phyloP scores from a whole-genome alignment of 2,329 filamentous ascomycete species.

The Bisporella sp. region DNA sequence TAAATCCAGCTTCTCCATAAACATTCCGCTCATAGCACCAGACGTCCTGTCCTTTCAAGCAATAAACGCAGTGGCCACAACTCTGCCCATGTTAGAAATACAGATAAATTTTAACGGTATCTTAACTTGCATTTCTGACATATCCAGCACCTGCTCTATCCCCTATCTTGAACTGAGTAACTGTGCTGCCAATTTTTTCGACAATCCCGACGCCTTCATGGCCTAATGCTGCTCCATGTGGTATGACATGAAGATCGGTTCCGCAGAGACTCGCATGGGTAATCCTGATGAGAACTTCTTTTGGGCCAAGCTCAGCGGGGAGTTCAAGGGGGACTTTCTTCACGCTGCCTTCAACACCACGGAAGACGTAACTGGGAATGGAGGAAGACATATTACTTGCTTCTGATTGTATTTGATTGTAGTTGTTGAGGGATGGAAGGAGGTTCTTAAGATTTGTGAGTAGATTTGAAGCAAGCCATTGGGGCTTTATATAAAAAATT shows the following conservation, averaged over 20 bases:
- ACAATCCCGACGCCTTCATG: slow-evolving; percentile 66
- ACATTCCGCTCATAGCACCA: slow-evolving; percentile 33
- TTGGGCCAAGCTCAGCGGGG: not conserved
- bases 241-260: slow-evolving; percentile 38
- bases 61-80: slow-evolving; percentile 37
- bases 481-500: no score
- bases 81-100: no score
- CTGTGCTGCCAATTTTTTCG: slow-evolving; percentile 49
- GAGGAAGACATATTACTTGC: not conserved
- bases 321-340: not conserved
- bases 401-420: not conserved
- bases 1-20: slow-evolving; percentile 31
- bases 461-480: no score
- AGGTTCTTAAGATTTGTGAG: not conserved
- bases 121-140: slow-evolving; percentile 16
- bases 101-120: no score
- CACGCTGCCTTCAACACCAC: not conserved
- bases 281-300: slow-evolving; percentile 46
- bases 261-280: slow-evolving; percentile 60
- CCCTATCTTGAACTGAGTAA: slow-evolving; percentile 49
- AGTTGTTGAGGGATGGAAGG: not conserved
- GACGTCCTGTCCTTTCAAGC: slow-evolving; percentile 35
- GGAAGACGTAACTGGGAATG: not conserved
- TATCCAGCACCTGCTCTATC: slow-evolving; percentile 40
- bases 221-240: slow-evolving; percentile 41